Evolutionary conservation across 805 yeast genomes (phyloP).

Genomic region (Wickerhamomyces hampshirensis): DNA sequence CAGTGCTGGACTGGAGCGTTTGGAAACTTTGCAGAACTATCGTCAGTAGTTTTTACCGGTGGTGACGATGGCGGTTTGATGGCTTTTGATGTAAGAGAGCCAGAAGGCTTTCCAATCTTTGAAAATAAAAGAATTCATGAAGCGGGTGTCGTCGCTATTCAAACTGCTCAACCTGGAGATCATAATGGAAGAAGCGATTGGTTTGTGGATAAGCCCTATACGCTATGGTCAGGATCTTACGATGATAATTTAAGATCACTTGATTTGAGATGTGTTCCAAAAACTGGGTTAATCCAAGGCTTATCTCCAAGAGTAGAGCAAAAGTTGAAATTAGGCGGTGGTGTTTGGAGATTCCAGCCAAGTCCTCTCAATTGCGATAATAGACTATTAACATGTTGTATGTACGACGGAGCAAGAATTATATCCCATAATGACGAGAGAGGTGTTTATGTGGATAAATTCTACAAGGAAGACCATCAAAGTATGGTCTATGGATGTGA

Average conservation of each 20-base stretch:
- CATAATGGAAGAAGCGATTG: constrained; percentile 33
- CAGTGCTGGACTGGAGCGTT: constrained; percentile 90
- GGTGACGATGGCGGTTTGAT: constrained; percentile 82
- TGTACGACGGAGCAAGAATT: constrained; percentile 91
- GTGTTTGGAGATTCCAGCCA: constrained; percentile 90
- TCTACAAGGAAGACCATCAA: constrained; percentile 66
- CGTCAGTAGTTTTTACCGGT: constrained; percentile 69
- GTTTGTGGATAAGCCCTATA: constrained; percentile 39
- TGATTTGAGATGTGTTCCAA: constrained; percentile 58
- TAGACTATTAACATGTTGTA: constrained; percentile 74
- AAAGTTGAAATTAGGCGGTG: constrained; percentile 69
- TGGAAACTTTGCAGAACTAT: constrained; percentile 49
- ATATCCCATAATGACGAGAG: constrained; percentile 32
- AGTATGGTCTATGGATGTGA: constrained; percentile 97
- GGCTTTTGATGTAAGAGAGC: constrained; percentile 60
- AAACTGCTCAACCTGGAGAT: constrained; percentile 43
- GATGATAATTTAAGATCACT: constrained; percentile 72
- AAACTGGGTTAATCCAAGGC: constrained; percentile 37
- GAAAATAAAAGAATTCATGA: constrained; percentile 58
- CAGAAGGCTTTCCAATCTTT: constrained; percentile 29
- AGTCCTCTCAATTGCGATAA: constrained; percentile 37
- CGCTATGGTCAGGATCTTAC: constrained; percentile 84
- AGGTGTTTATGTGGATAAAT: constrained; percentile 30
- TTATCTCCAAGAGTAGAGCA: constrained; percentile 44
- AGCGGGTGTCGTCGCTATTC: constrained; percentile 87